These are phyloP conservation scores for Cryptococcus depauperatus DNA, from an alignment of 1,284 basidiomycete genomes.

Conservation along the genomic window DNA sequence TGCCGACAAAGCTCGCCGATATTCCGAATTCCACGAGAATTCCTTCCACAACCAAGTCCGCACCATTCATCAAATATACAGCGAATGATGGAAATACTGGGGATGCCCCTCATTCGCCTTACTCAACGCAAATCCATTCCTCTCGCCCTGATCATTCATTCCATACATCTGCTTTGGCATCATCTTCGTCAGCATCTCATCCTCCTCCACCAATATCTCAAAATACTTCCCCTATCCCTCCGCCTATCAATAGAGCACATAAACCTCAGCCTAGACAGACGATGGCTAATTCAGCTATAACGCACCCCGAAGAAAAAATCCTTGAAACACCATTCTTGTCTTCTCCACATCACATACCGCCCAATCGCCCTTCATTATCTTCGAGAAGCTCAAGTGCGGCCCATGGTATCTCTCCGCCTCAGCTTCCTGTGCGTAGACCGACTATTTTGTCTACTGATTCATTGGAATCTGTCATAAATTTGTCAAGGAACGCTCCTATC, in stretches of 20 bases:
- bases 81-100: slow-evolving; percentile 15
- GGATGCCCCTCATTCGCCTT: no score
- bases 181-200: neutral
- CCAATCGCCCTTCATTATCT: neutral
- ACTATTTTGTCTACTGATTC: slow-evolving; percentile 5
- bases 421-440: slow-evolving; percentile 5
- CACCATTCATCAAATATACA: slow-evolving; percentile 12
- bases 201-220: slow-evolving; percentile 10
- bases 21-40: neutral
- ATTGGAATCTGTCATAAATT: slow-evolving; percentile 2
- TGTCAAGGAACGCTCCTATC: neutral
- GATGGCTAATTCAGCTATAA: slow-evolving; percentile 1
- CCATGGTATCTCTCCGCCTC: slow-evolving; percentile 1
- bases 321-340: no score
- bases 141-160: neutral
- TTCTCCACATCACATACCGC: slow-evolving; percentile 5
- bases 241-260: slow-evolving; percentile 15
- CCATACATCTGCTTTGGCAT: no score
- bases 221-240: slow-evolving; percentile 6
- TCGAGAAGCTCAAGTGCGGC: neutral
- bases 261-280: slow-evolving; percentile 12
- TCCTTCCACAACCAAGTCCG: no score
- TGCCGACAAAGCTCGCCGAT: slow-evolving; percentile 3
- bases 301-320: neutral
- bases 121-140: no score